Base-by-base conservation (phyloP, 371 early-diverging fungal species). In the Capniomyces stellatus region DNA sequence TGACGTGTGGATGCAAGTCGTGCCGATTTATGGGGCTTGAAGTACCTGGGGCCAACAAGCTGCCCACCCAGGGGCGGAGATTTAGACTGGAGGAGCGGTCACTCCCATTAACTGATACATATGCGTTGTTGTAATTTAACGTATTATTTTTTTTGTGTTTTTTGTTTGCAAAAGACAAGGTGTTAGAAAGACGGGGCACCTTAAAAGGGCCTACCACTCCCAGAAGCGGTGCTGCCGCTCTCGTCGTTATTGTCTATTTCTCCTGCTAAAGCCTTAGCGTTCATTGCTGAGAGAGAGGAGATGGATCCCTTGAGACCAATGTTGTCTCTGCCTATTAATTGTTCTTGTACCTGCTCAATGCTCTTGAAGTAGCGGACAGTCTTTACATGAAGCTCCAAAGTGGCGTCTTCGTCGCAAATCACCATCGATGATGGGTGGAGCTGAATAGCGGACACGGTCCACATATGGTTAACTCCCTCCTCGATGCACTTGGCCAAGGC, bases 401-500 rank as follows among this genome's bases (percentile, higher is more conserved):
- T 87, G 18, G 89, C 85, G 58, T 89, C 89, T 67, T 89, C 89
- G 65, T 89, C 89, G 59, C 88, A 87, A 22, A 87, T 85, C 64
- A 89, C 74, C 69, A 89, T 72, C n/a, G 85, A 83, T 51, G 82
- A 81, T 35, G 87, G 86, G 55, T 89, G 89, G 59, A 84, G 67
- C 64, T 89, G 89, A 53, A 89, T 78, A n/a, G 85, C 86, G 21
- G 85, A 85, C 50, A 89, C 85, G 8, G 89, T 89, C 86, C 87
- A 87, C 89, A 87, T 87, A 68, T 86, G 87, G 69, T 87, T 87
- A 46, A 87, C 83, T 1, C 78, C 78, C 48, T 84, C 84, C 59
- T 89, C 89, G 27, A 89, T 81, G 61, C 87, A 86, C 69, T 85
- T 85, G 54, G 85, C 79, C 31, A 87, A 62, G 3, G 87, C 87